Evolutionary conservation across 1,139 yeast species (phyloP), one percentile per base, ranked within the genome.

Genomic region (Blastobotrys petasosporus): DNA sequence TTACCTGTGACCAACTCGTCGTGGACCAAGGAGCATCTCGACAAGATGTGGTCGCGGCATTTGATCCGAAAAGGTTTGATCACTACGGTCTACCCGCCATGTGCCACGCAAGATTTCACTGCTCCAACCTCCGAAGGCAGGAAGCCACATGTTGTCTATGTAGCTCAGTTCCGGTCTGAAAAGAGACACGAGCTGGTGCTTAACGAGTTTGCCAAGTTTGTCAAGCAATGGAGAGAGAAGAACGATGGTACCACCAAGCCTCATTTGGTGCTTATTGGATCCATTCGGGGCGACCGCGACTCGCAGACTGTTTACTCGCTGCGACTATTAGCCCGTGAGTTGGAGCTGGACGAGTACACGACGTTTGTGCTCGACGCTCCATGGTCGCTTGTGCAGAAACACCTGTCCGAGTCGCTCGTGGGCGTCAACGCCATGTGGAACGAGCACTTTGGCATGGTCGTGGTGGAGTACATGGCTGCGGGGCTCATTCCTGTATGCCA

Each of bases 361-460:
- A 78, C 79, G 42, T 85, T 92, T 57, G 74, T 81, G 2, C 75
- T 85, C 6, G 95, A 92, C 64, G 83, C 92, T 36, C 74, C 87
- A 4, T 86, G 87, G 69, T 73, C 70, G 2, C 75, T 73, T 25
- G 80, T 94, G 15, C 70, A 77, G 38, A 59, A 66, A 31, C 74
- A 76, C 52, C 69, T 94, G 39, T 60, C 71, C n/a, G 67, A 65
- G 7, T 78, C 90, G 1, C 78, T 80, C 34, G 81, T 78, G 57
- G 98, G 98, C 2, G 71, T 92, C 41, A 90, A 94, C 60, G 92
- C 96, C 25, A 94, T 94, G 99, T 94, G 98, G 98, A 92, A 94
- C 65, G 99, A 94, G 68, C 99, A 94, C 68, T 94, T 94, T 63
- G 99, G 99, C 15, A 94, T 94, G 60, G 94, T 96, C 1, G 94